Evolutionary conservation across 768 basidiomycete species (phyloP).

Genomic region (Crassisporium funariophilum): DNA sequence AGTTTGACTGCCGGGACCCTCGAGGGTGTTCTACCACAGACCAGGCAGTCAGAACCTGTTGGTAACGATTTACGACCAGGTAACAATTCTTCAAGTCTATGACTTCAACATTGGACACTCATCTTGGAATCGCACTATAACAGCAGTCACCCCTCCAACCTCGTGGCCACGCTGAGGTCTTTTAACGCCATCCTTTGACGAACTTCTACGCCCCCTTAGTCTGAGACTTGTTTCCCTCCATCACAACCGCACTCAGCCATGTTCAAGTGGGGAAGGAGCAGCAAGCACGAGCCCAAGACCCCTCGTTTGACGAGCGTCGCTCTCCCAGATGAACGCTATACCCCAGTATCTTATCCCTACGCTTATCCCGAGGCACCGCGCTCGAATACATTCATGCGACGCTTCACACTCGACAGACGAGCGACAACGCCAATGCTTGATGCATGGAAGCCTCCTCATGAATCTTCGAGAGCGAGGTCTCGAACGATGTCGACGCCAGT

Average conservation of each 20-base stretch:
- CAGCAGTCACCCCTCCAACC: conserved; percentile 32
- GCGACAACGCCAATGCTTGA: conserved; percentile 23
- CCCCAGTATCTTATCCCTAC: conserved; percentile 20
- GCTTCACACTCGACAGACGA: conserved; percentile 22
- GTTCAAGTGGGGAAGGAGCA: conserved; percentile 36
- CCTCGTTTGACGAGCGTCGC: conserved; percentile 32
- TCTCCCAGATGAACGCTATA: conserved; percentile 30
- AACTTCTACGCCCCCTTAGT: conserved; percentile 15
- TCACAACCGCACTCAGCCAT: conserved; percentile 27
- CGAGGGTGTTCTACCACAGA: conserved; percentile 32
- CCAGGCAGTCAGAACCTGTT: conserved; percentile 28
- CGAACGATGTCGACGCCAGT: conserved; percentile 22
- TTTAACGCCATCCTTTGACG: conserved; percentile 27
- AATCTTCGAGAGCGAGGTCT: conserved; percentile 14
- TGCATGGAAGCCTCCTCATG: conserved; percentile 10
- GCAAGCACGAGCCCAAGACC: conserved; percentile 33
- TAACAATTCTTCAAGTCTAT: conserved; percentile 19
- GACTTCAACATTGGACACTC: conserved; percentile 15
- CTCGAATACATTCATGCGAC: conserved; percentile 19
- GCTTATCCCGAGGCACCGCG: conserved; percentile 23
- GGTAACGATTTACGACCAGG: conserved; percentile 25
- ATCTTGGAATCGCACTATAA: conserved; percentile 23
- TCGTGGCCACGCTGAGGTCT: conserved; percentile 34
- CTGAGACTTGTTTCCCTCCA: conserved; percentile 25
- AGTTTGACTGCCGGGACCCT: conserved; percentile 24